These are phyloP conservation scores for Salix purpurea DNA, from an alignment of 345 rosid genomes.

Conservation along the genomic window DNA sequence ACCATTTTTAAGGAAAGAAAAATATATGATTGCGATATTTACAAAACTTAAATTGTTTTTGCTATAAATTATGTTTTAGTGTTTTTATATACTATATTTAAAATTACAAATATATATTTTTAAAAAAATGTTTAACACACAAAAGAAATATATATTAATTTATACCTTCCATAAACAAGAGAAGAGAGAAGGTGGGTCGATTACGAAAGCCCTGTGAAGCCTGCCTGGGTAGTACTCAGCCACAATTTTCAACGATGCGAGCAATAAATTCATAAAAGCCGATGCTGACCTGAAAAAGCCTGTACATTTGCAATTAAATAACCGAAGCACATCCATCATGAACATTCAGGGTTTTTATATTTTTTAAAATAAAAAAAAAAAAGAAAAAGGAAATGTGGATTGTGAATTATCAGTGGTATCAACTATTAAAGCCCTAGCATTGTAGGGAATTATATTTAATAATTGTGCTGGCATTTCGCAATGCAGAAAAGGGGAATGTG, in stretches of 20 bases:
- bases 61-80: no score
- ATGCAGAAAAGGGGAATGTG: constrained; percentile 19
- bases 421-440: constrained; percentile 16
- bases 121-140: no score
- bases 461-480: background rate
- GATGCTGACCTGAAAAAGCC: constrained; percentile 97
- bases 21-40: background rate
- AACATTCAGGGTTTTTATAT: no score
- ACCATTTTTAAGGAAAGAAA: background rate
- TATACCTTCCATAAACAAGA: constrained; percentile 91
- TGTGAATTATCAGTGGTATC: background rate
- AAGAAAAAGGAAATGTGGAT: background rate
- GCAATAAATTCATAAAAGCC: constrained; percentile 67
- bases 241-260: constrained; percentile 70
- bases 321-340: background rate
- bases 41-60: no score
- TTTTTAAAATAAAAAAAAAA: no score
- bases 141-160: no score
- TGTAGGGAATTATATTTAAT: background rate
- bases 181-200: constrained; percentile 94
- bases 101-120: no score
- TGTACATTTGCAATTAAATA: constrained; percentile 25
- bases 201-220: constrained; percentile 74
- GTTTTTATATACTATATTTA: fast-evolving
- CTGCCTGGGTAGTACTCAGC: constrained; percentile 80